Evolutionary conservation across 805 yeast genomes (phyloP), one percentile per base, ranked within the genome.

Genomic region (Candida hispaniensis): DNA sequence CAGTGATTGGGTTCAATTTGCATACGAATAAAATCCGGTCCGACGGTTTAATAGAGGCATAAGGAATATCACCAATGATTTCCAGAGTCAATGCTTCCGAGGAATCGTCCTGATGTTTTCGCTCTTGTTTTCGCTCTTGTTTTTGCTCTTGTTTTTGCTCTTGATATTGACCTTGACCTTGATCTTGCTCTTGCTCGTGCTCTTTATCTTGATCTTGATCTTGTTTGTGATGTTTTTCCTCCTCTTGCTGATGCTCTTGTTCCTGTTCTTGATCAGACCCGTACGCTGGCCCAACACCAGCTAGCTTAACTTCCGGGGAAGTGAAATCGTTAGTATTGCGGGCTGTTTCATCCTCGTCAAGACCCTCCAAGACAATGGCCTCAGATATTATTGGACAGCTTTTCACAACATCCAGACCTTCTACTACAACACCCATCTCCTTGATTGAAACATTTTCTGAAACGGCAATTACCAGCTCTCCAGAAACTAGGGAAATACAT

Each of bases 21-120:
- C 82, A 75, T 3, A 76, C 66, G 45, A 76, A 77, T 10, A 76
- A 50, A 3, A 73, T 73, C 26, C 61, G 64, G 38, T 77, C 82
- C 34, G 73, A 63, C 0, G 85, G 83, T 42, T 65, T 64, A 14
- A 65, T 67, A 13, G 66, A 66, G 2, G 77, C 73, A 21, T 62
- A 59, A 1, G 78, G 75, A 6, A 76, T 43, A 44, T 76, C 82
- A 0, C 80, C 80, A 26, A 76, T 58, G 41, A 75, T 55, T 45
- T 76, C 81, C 30, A 76, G 54, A 1, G 81, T 67, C 19, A 76
- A 49, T 2, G 80, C 79, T 39, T 71, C 71, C 2, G 74, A 58
- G 4, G 61, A 55, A 1, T 74, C 63, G 20, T 61, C 63, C 12
- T 49, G 54, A 14, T 54, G 2, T 34, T 42, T 23, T 26, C 38